phyloP scores from a whole-genome alignment of 305 asterid genomes.

The Solanum hybrid region DNA sequence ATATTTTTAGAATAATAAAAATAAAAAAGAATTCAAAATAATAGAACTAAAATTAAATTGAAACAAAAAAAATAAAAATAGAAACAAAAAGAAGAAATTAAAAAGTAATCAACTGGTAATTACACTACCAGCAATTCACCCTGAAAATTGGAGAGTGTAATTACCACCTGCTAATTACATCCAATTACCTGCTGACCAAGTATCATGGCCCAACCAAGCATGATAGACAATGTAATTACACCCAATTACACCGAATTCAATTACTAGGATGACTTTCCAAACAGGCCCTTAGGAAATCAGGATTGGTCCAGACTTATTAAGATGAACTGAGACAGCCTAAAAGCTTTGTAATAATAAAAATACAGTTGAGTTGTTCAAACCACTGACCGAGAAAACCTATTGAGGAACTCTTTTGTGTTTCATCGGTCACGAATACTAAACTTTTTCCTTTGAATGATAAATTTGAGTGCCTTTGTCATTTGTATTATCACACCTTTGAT shows the following conservation, averaged over 20 bases:
- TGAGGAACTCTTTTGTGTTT: neutral
- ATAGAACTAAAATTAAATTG: too few species aligned
- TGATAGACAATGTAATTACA: neutral
- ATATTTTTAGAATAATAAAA: too few species aligned
- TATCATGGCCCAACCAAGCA: neutral
- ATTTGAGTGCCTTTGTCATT: conserved; percentile 6
- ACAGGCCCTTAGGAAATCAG: neutral
- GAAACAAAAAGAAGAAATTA: too few species aligned
- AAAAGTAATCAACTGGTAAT: too few species aligned
- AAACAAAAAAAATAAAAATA: too few species aligned
- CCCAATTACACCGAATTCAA: neutral
- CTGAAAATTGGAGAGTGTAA: neutral
- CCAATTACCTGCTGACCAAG: neutral
- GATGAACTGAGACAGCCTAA: neutral
- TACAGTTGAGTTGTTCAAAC: neutral
- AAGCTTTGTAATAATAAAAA: neutral
- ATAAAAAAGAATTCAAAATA: too few species aligned
- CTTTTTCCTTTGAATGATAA: neutral
- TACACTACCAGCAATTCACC: too few species aligned
- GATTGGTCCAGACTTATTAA: neutral
- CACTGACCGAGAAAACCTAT: neutral
- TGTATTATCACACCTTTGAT: neutral
- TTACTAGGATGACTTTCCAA: neutral
- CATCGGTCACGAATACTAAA: neutral
- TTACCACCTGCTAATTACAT: neutral